These are phyloP conservation scores for Fusarium foetens DNA, from an alignment of 2,329 filamentous ascomycete genomes.

Conservation along the genomic window DNA sequence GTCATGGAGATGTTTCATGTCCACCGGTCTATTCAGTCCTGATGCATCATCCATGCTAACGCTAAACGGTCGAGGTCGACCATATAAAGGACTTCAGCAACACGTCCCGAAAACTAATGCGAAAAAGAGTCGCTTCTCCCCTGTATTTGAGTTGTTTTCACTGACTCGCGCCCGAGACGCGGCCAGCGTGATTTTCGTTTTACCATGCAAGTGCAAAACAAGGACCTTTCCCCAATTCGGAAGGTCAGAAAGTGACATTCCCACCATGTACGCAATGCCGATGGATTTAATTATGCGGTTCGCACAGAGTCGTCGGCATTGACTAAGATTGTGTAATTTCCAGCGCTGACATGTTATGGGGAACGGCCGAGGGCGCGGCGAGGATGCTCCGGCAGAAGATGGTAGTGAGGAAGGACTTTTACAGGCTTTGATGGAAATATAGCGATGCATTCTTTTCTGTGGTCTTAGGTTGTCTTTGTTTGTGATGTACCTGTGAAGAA, in stretches of 20 bases:
- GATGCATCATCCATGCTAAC: no score
- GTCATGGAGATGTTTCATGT: no score
- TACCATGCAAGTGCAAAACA: background rate
- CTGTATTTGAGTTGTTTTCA: background rate
- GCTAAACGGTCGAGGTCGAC: background rate
- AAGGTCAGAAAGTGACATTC: background rate
- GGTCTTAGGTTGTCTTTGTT: rapidly evolving
- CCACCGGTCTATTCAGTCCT: no score
- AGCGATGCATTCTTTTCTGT: rapidly evolving
- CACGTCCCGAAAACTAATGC: background rate
- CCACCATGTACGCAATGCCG: background rate
- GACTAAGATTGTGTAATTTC: background rate
- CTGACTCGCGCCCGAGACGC: background rate
- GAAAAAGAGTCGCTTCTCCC: rapidly evolving
- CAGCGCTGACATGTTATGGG: background rate
- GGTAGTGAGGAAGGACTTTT: no score
- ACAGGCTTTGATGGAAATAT: background rate
- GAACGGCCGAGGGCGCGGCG: background rate
- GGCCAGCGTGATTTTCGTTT: background rate
- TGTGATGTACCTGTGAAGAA: background rate
- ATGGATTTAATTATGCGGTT: no score
- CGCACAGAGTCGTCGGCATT: background rate
- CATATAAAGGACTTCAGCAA: background rate
- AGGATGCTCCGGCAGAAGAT: background rate
- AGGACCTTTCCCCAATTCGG: background rate